These are phyloP conservation scores for Skeletonema marinoi DNA, from an alignment of 108 stramenopile species.

Conservation along the genomic window DNA sequence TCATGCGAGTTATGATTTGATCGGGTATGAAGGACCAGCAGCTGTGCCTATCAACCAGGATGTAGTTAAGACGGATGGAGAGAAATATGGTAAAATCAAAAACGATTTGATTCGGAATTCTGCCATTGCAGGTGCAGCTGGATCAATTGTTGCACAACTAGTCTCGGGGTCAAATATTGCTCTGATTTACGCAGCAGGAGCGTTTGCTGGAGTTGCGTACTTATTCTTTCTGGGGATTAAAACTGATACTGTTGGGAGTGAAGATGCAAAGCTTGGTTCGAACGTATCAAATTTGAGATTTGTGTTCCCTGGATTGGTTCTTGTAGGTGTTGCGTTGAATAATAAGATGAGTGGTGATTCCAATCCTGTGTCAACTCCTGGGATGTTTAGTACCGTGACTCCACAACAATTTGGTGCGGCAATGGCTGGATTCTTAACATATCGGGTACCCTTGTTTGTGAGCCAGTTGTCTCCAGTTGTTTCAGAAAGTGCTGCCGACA, in stretches of 20 bases:
- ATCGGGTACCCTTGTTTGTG: slow-evolving; percentile 79
- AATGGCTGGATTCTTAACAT: slow-evolving; percentile 83
- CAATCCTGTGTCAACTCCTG: slow-evolving; percentile 36
- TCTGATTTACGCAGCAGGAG: slow-evolving; percentile 67
- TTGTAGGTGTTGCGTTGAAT: slow-evolving; percentile 66
- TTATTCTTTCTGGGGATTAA: slow-evolving; percentile 77
- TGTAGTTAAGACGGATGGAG: slow-evolving; percentile 52
- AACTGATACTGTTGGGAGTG: slow-evolving; percentile 71
- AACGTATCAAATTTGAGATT: slow-evolving; percentile 73
- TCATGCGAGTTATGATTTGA: slow-evolving; percentile 50
- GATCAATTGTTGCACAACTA: slow-evolving; percentile 55
- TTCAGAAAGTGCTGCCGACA: slow-evolving; percentile 41
- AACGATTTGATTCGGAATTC: slow-evolving; percentile 55
- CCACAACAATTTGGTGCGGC: slow-evolving; percentile 78
- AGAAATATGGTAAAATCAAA: slow-evolving; percentile 64
- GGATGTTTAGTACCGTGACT: slow-evolving; percentile 62
- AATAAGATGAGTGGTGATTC: slow-evolving; percentile 53
- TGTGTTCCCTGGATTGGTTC: slow-evolving; percentile 63
- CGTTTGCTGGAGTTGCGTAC: slow-evolving; percentile 67
- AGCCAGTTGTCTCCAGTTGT: slow-evolving; percentile 68
- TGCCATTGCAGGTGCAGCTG: slow-evolving; percentile 59
- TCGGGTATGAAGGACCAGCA: slow-evolving; percentile 69
- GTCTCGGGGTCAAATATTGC: slow-evolving; percentile 62
- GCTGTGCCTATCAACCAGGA: slow-evolving; percentile 44
- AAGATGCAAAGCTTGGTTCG: slow-evolving; percentile 54